Percentiles rank a stretch among this genome's conserved stretches.
phyloP scores from a whole-genome alignment of 2,329 filamentous ascomycete species.

The Alternaria postmessia region DNA sequence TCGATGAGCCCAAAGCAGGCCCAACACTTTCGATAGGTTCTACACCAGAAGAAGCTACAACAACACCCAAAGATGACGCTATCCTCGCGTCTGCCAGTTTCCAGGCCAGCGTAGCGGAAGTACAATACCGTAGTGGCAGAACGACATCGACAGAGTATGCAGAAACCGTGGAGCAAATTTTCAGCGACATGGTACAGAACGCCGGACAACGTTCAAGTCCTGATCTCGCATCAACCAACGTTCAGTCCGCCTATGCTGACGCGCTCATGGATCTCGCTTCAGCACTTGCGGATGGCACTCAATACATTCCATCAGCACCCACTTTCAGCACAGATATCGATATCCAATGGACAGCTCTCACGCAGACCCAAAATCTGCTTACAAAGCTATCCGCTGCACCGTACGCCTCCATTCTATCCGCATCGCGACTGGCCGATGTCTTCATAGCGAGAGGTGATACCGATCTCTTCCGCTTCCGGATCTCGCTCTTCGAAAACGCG shows the following conservation, averaged over 20 bases:
- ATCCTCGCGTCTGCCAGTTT: conserved; percentile 65
- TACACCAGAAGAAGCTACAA: conserved; percentile 38
- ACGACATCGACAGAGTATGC: conserved; percentile 64
- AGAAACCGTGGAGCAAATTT: conserved; percentile 47
- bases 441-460: conserved; percentile 46
- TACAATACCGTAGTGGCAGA: conserved; percentile 62
- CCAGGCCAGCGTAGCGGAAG: conserved; percentile 63
- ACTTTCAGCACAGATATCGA: conserved; percentile 27
- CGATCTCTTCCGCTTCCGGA: conserved; percentile 46
- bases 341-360: conserved; percentile 46
- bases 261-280: conserved; percentile 63
- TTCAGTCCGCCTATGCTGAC: conserved; percentile 64
- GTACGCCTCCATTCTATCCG: conserved; percentile 25
- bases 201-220: conserved; percentile 59
- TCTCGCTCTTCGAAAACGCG: conserved; percentile 30
- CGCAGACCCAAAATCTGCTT: conserved; percentile 41
- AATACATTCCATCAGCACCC: conserved; percentile 24
- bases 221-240: conserved; percentile 60
- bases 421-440: conserved; percentile 40
- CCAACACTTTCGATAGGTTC: conserved; percentile 46
- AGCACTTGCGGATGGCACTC: conserved; percentile 48
- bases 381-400: conserved; percentile 32
- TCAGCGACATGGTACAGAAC: conserved; percentile 46
- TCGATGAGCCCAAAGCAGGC: conserved; percentile 39
- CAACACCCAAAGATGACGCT: conserved; percentile 59